phyloP scores from a whole-genome alignment of 2,329 filamentous ascomycete species.

The Coleophoma crateriformis region DNA sequence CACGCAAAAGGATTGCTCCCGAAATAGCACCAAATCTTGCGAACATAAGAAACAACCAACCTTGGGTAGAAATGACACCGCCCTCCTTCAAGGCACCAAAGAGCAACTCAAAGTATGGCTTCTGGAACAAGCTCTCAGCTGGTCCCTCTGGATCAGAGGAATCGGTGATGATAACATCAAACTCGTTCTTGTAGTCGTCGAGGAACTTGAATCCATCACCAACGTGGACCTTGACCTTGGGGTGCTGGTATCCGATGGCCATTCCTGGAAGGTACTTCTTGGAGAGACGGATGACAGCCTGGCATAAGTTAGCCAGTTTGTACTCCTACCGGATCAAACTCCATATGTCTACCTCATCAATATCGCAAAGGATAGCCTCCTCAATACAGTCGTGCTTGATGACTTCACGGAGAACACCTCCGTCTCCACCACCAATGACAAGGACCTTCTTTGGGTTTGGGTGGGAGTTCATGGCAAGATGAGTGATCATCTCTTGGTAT shows the following conservation, averaged over 20 bases:
- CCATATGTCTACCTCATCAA: slow-evolving; percentile 67
- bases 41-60: slow-evolving; percentile 83
- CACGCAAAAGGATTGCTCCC: not conserved
- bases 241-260: slow-evolving; percentile 88
- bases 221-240: slow-evolving; percentile 86
- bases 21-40: slow-evolving; percentile 12
- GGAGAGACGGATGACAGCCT: slow-evolving; percentile 94
- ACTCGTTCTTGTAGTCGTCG: slow-evolving; percentile 90
- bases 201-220: slow-evolving; percentile 99
- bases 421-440: slow-evolving; percentile 96
- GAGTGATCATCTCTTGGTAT: slow-evolving; percentile 99
- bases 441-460: slow-evolving; percentile 97
- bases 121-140: slow-evolving; percentile 94
- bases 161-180: slow-evolving; percentile 99
- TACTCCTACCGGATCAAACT: slow-evolving; percentile 1
- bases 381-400: slow-evolving; percentile 98
- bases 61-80: slow-evolving; percentile 99
- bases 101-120: slow-evolving; percentile 96
- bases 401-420: slow-evolving; percentile 94
- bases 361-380: slow-evolving; percentile 95
- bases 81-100: slow-evolving; percentile 85
- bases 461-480: slow-evolving; percentile 97
- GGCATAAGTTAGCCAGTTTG: slow-evolving; percentile 10
- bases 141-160: slow-evolving; percentile 96
- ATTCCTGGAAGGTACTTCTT: slow-evolving; percentile 97